These are phyloP conservation scores for Pestalotiopsis sp. DNA, from an alignment of 2,329 filamentous ascomycete genomes.

Conservation along the genomic window DNA sequence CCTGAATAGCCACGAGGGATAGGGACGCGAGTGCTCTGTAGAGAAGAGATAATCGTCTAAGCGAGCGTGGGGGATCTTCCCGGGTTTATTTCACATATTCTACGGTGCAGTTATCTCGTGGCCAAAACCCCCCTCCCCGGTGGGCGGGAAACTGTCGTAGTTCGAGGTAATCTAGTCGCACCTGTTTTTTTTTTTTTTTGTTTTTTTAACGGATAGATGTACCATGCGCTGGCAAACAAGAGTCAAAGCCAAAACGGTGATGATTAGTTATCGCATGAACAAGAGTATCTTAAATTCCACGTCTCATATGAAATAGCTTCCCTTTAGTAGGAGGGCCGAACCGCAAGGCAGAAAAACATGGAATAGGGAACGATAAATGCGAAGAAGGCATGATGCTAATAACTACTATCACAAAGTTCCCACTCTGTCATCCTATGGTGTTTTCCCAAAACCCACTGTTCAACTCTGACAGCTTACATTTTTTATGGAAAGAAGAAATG, in stretches of 20 bases:
- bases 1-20: background rate
- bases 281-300: no score
- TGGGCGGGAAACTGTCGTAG: background rate
- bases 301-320: no score
- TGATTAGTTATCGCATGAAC: no score
- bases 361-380: no score
- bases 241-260: no score
- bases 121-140: background rate
- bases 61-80: background rate
- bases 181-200: background rate
- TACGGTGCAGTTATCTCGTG: background rate
- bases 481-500: background rate
- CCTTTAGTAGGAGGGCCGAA: no score
- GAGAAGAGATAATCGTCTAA: background rate
- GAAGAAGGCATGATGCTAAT: no score
- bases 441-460: background rate
- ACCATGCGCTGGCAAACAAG: background rate
- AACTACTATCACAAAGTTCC: no score
- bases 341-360: no score
- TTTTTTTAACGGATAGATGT: background rate
- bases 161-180: background rate
- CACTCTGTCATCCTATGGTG: no score
- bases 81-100: background rate
- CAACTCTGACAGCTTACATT: background rate
- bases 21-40: background rate